Conservation (phyloP, 768 basidiomycete genomes). For the Amanita pseudoporphyria region DNA sequence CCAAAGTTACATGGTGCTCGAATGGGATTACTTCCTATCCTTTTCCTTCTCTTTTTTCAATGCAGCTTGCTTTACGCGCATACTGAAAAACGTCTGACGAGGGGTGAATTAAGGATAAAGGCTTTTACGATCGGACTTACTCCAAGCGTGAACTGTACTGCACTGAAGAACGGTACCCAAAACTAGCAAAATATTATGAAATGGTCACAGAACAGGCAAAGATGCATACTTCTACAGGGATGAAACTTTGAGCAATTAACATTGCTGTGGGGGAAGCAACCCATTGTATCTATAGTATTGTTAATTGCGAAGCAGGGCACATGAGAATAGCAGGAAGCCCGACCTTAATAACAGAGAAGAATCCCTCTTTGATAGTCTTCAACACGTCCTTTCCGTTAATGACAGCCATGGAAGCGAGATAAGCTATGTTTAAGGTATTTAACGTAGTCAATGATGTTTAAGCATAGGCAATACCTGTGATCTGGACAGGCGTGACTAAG, state of each 20-base stretch:
- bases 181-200: slow-evolving; percentile 30
- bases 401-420: slow-evolving; percentile 71
- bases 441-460: neutral
- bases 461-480: slow-evolving; percentile 36
- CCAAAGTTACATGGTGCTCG: slow-evolving; percentile 1
- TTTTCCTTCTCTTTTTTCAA: slow-evolving; percentile 41
- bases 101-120: neutral
- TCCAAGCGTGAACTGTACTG: slow-evolving; percentile 65
- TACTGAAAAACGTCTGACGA: slow-evolving; percentile 64
- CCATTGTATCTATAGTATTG: slow-evolving; percentile 59
- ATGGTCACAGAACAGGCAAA: neutral
- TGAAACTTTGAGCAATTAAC: slow-evolving; percentile 67
- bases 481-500: slow-evolving; percentile 67
- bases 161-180: slow-evolving; percentile 85
- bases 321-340: slow-evolving; percentile 11
- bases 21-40: slow-evolving; percentile 12
- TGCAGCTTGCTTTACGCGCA: slow-evolving; percentile 57
- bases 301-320: neutral
- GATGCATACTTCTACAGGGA: slow-evolving; percentile 58
- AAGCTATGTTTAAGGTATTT: slow-evolving; percentile 32
- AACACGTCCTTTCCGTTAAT: slow-evolving; percentile 70
- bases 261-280: slow-evolving; percentile 67
- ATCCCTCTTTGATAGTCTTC: slow-evolving; percentile 62
- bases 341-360: slow-evolving; percentile 67
- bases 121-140: slow-evolving; percentile 30